Evolutionary conservation across 768 basidiomycete species (phyloP), one percentile per base, ranked within the genome.

Genomic region (Naematelia aurantialba): DNA sequence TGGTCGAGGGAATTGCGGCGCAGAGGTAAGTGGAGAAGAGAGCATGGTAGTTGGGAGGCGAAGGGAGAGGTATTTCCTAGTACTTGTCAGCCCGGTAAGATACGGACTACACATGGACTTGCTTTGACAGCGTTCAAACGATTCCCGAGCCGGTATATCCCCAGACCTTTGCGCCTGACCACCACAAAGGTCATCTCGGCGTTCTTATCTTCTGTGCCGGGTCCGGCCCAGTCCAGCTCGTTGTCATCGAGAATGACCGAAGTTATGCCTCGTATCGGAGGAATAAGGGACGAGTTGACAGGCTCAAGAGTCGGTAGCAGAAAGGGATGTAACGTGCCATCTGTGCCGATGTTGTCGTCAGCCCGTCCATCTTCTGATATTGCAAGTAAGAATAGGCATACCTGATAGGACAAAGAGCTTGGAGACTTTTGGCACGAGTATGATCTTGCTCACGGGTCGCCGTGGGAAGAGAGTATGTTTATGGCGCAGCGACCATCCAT

Each of bases 201-300:
- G 17, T 55, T 59, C 45, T 22, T 45, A 2, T 65, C 74, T 21
- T 62, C 68, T 12, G 61, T 49, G 5, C 56, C 69, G 13, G 72
- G 63, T 49, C 66, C 70, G 19, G 55, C 67, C 74, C 68, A 29
- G 77, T 82, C 61, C 80, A 81, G 22, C 70, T 76, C 27, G 81
- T 71, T 73, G 56, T 92, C 85, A 70, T 98, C 93, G 0, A 96
- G 85, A 0, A 91, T 85, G 63, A 94, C 85, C 0, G 87, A 81
- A 19, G 88, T 78, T 3, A 89, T 87, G 59, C 92, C 86, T 46
- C 91, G 83, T 22, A 97, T 81, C 1, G 92, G 87, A 57, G 87
- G 87, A 61, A 89, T 85, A 14, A 78, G 63, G 11, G 78, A 81
- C 3, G 79, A 77, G 4, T 85, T 81, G 0, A 89, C 81, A 0